These are phyloP conservation scores for Pleurotus sapidus DNA, from an alignment of 768 basidiomycete genomes.

Conservation along the genomic window DNA sequence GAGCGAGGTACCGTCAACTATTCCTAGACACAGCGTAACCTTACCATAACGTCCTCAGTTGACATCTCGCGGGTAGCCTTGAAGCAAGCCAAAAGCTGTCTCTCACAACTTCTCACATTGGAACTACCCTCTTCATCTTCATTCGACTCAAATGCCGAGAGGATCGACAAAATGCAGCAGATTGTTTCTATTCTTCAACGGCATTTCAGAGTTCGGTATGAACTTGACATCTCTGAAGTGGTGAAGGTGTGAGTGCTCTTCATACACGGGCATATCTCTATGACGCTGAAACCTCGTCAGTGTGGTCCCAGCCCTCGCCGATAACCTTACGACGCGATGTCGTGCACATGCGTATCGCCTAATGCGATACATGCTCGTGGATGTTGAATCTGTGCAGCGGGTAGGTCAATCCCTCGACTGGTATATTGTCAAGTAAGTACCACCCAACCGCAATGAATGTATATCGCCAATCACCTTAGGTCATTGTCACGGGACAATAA, in stretches of 20 bases:
- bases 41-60: slow-evolving; percentile 19
- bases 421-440: slow-evolving; percentile 82
- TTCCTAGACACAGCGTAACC: neutral
- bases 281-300: slow-evolving; percentile 36
- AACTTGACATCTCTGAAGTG: slow-evolving; percentile 66
- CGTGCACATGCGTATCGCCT: slow-evolving; percentile 83
- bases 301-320: slow-evolving; percentile 75
- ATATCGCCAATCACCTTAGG: slow-evolving; percentile 31
- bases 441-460: slow-evolving; percentile 8
- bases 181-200: slow-evolving; percentile 66
- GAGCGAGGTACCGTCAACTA: slow-evolving; percentile 32
- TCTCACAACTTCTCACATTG: slow-evolving; percentile 53
- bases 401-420: slow-evolving; percentile 77
- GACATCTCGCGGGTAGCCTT: slow-evolving; percentile 77
- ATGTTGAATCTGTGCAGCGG: slow-evolving; percentile 63
- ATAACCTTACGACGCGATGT: slow-evolving; percentile 66
- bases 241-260: slow-evolving; percentile 62
- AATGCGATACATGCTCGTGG: slow-evolving; percentile 75
- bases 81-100: slow-evolving; percentile 55
- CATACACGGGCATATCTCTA: neutral
- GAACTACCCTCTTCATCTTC: slow-evolving; percentile 28
- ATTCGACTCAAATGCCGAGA: slow-evolving; percentile 38
- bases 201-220: slow-evolving; percentile 73
- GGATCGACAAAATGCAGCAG: slow-evolving; percentile 62
- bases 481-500: slow-evolving; percentile 85